A percentile compares a stretch with the other conserved stretches of the same genome.
These are phyloP conservation scores for Blastobotrys raffinosifermentans DNA, from an alignment of 1,139 yeast species.

Conservation along the genomic window DNA sequence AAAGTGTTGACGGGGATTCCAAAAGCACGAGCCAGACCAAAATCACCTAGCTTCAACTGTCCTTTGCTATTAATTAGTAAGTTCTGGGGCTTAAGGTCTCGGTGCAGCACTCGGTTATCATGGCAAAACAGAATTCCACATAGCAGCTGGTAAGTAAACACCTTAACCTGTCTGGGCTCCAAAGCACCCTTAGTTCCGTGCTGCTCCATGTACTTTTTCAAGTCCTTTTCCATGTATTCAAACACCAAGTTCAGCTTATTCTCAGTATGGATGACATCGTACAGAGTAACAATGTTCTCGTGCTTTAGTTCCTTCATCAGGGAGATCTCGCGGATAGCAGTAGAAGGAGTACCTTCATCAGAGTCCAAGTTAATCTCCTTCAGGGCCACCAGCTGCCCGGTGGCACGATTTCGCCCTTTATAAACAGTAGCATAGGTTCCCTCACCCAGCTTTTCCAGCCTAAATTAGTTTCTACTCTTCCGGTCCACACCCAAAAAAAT, in stretches of 20 bases:
- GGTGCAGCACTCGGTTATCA: constrained; percentile 87
- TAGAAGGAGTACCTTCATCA: constrained; percentile 97
- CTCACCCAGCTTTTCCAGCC: constrained; percentile 87
- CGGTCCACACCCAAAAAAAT: not conserved
- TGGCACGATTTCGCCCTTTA: constrained; percentile 85
- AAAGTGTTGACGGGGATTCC: constrained; percentile 98
- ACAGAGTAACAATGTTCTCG: constrained; percentile 86
- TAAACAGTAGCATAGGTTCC: constrained; percentile 98
- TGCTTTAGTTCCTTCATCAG: constrained; percentile 94
- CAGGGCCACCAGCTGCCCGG: constrained; percentile 90
- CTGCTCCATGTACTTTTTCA: constrained; percentile 90
- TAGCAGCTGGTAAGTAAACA: constrained; percentile 87
- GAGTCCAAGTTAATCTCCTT: constrained; percentile 92
- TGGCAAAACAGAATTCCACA: constrained; percentile 93
- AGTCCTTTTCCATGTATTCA: constrained; percentile 89
- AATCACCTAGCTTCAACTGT: constrained; percentile 91
- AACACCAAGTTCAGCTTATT: constrained; percentile 90
- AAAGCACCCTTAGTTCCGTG: constrained; percentile 76
- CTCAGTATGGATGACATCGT: constrained; percentile 95
- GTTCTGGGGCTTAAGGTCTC: constrained; percentile 95
- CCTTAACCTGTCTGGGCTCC: constrained; percentile 72
- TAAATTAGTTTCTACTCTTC: constrained; percentile 9
- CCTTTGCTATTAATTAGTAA: constrained; percentile 82
- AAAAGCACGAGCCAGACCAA: constrained; percentile 94
- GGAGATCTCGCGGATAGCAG: constrained; percentile 95